phyloP scores from a whole-genome alignment of 306 rosid genomes.

The Cucurbita moschata region DNA sequence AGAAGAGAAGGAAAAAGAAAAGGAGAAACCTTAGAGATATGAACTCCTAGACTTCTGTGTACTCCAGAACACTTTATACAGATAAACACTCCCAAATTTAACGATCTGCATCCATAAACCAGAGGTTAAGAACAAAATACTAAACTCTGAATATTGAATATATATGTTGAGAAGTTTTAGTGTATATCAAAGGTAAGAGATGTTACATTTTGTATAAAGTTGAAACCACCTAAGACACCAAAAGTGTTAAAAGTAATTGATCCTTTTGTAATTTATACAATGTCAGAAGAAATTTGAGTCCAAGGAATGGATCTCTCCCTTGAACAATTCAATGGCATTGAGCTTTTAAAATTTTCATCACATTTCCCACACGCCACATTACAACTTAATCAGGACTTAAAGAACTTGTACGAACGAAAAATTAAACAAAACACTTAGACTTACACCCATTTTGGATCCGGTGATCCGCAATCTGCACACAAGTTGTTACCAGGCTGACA shows the following conservation, averaged over 20 bases:
- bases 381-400: background rate
- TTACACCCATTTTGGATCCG: constrained; percentile 97
- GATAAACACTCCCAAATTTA: constrained; percentile 65
- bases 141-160: background rate
- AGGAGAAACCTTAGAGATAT: constrained; percentile 64
- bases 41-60: constrained; percentile 92
- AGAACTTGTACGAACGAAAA: background rate
- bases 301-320: background rate
- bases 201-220: background rate
- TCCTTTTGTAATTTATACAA: background rate
- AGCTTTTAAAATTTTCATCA: background rate
- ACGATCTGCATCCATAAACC: constrained; percentile 42
- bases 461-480: constrained; percentile 90
- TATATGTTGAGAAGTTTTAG: background rate
- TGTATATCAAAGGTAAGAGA: background rate
- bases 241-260: background rate
- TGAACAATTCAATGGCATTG: background rate
- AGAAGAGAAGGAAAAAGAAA: background rate
- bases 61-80: constrained; percentile 95
- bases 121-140: background rate
- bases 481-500: constrained; percentile 35
- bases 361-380: background rate
- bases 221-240: background rate
- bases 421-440: constrained; percentile 11
- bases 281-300: background rate